These are phyloP conservation scores for Nasturtium officinale DNA, from an alignment of 345 rosid species.

Conservation along the genomic window DNA sequence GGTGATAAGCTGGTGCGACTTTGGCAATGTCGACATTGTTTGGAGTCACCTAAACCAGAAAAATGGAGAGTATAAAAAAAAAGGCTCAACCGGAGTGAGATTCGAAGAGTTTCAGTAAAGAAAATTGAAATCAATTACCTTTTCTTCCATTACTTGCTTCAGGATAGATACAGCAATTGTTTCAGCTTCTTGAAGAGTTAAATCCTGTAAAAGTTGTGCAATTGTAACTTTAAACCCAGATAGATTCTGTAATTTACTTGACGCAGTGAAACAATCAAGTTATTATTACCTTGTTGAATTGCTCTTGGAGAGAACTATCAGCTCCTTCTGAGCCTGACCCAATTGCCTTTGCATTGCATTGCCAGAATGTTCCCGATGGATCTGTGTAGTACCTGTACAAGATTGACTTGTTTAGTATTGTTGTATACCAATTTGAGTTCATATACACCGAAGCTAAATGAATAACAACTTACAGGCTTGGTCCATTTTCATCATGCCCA, in stretches of 20 bases:
- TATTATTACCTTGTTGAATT: conserved; percentile 67
- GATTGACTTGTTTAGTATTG: neutral
- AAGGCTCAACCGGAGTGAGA: neutral
- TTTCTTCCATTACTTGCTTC: conserved; percentile 96
- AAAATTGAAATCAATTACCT: conserved; percentile 45
- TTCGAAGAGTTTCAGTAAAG: neutral
- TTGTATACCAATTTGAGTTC: conserved; percentile 1
- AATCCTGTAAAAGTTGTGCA: conserved; percentile 52
- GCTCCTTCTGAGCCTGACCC: conserved; percentile 98
- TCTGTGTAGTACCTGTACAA: conserved; percentile 77
- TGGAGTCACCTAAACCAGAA: conserved; percentile 44
- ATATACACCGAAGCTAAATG: neutral
- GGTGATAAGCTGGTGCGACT: conserved; percentile 86
- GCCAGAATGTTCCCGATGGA: conserved; percentile 97
- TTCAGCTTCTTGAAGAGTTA: conserved; percentile 82
- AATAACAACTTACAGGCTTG: conserved; percentile 72
- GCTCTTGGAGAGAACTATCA: conserved; percentile 91
- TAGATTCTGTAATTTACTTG: no score
- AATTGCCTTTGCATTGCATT: conserved; percentile 93
- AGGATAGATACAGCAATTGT: conserved; percentile 76
- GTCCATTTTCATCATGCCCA: conserved; percentile 90
- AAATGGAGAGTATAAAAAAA: neutral
- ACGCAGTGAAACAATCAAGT: neutral
- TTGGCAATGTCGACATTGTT: conserved; percentile 93
- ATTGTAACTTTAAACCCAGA: neutral